Percentiles rank a stretch among this genome's conserved stretches.
Conservation (phyloP, 306 rosid species). For the Canavalia gladiata region DNA sequence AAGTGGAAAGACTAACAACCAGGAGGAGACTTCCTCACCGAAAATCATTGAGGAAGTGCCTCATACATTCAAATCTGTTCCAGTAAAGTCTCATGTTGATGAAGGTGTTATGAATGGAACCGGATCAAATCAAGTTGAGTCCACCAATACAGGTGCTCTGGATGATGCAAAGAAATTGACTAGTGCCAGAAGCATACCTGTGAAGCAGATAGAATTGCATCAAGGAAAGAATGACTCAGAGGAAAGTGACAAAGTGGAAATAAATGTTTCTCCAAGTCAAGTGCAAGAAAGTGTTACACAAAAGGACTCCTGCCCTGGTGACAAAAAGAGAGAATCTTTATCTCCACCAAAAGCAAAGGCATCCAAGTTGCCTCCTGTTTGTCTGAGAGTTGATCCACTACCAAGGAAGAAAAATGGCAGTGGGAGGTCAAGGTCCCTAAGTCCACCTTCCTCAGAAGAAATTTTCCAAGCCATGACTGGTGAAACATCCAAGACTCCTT, state of each 20-base stretch:
- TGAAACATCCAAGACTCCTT: conserved; percentile 30
- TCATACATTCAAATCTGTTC: conserved; percentile 33
- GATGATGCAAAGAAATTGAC: conserved; percentile 10
- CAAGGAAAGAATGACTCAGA: conserved; percentile 44
- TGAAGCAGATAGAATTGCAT: conserved; percentile 55
- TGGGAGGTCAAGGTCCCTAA: conserved; percentile 61
- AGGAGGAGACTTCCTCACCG: conserved; percentile 16
- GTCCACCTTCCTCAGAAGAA: conserved; percentile 61
- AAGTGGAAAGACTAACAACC: conserved; percentile 34
- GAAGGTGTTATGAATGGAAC: conserved; percentile 22
- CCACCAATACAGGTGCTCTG: neutral
- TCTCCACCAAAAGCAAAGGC: conserved; percentile 58
- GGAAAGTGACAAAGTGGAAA: conserved; percentile 39
- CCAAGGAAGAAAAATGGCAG: conserved; percentile 64
- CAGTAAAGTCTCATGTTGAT: conserved; percentile 38
- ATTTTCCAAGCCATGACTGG: conserved; percentile 5
- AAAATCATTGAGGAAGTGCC: conserved; percentile 48
- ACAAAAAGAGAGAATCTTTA: conserved; percentile 41
- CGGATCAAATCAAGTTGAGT: neutral
- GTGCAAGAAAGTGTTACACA: conserved; percentile 37
- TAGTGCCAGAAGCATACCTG: conserved; percentile 48
- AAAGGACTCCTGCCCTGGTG: conserved; percentile 35
- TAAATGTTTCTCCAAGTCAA: conserved; percentile 40
- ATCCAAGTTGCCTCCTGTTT: conserved; percentile 77
- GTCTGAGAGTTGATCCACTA: conserved; percentile 84